Evolutionary conservation across 306 rosid species (phyloP).

Genomic region (Quercus mongolica): DNA sequence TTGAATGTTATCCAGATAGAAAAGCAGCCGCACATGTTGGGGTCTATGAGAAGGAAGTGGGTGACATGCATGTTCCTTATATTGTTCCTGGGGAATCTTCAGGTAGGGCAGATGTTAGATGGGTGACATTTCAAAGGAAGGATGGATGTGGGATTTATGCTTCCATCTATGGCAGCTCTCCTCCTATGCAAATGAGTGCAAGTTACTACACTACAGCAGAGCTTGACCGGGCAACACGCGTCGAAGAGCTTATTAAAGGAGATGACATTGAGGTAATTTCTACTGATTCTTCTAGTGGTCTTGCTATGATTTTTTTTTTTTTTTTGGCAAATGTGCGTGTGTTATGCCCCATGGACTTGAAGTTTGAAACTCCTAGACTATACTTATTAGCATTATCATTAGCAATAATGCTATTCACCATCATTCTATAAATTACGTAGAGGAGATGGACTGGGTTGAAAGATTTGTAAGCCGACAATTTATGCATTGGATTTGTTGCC

Average conservation of each 20-base stretch:
- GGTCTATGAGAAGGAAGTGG: slow-evolving; percentile 55
- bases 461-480: background rate
- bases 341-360: background rate
- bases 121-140: slow-evolving; percentile 75
- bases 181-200: slow-evolving; percentile 92
- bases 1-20: slow-evolving; percentile 91
- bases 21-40: slow-evolving; percentile 86
- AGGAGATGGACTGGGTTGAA: background rate
- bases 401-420: background rate
- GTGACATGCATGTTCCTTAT: slow-evolving; percentile 88
- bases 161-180: slow-evolving; percentile 69
- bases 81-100: slow-evolving; percentile 85
- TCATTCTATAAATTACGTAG: background rate
- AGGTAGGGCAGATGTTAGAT: slow-evolving; percentile 88
- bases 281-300: background rate
- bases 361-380: background rate
- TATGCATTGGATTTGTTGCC: background rate
- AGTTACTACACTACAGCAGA: slow-evolving; percentile 74
- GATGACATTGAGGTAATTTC: slow-evolving; percentile 74
- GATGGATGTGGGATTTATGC: slow-evolving; percentile 83
- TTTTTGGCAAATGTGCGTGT: background rate
- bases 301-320: slow-evolving; percentile 4
- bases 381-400: background rate
- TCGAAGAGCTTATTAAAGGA: slow-evolving; percentile 70
- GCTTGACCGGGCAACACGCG: slow-evolving; percentile 72